Conservation (phyloP, 2,329 filamentous ascomycete genomes). For the Drechmeria coniospora region DNA sequence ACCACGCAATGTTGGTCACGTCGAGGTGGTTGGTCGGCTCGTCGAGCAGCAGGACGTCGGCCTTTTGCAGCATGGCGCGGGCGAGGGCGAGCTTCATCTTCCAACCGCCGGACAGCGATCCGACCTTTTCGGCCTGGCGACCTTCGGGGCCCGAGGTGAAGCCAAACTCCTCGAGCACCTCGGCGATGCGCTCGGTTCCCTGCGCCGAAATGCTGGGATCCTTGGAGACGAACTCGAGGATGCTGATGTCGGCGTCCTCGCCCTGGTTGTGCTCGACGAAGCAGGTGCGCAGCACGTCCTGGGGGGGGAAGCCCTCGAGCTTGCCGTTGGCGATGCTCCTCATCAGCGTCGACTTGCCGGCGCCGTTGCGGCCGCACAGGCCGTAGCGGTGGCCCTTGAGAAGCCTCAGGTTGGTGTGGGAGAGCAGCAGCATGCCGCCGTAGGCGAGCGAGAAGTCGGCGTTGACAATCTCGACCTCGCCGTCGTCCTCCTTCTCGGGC, state of each 20-base stretch:
- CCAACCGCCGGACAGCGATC: conserved; percentile 93
- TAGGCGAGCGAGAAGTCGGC: conserved; percentile 96
- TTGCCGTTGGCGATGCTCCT: conserved; percentile 90
- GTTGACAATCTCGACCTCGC: conserved; percentile 92
- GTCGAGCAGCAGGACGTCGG: conserved; percentile 92
- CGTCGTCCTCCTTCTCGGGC: conserved; percentile 75
- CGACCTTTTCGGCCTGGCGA: conserved; percentile 76
- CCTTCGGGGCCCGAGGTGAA: conserved; percentile 85
- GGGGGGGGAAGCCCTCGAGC: conserved; percentile 87
- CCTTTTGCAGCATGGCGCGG: conserved; percentile 87
- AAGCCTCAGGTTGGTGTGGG: conserved; percentile 85
- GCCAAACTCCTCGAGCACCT: conserved; percentile 79
- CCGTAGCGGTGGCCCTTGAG: conserved; percentile 96
- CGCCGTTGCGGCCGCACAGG: conserved; percentile 91
- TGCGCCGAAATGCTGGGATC: conserved; percentile 73
- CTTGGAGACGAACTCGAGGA: conserved; percentile 82
- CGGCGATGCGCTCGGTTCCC: conserved; percentile 64
- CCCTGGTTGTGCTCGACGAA: conserved; percentile 99
- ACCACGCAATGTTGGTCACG: conserved; percentile 89
- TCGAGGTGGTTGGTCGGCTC: conserved; percentile 99
- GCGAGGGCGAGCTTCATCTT: conserved; percentile 99
- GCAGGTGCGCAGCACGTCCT: conserved; percentile 85
- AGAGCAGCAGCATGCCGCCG: conserved; percentile 90
- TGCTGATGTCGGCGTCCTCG: conserved; percentile 91
- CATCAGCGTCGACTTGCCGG: conserved; percentile 98